Percentiles rank a stretch among this genome's conserved stretches.
Evolutionary conservation across 1,284 basidiomycete species (phyloP).

Genomic region (Pseudozyma tsukubaensis): DNA sequence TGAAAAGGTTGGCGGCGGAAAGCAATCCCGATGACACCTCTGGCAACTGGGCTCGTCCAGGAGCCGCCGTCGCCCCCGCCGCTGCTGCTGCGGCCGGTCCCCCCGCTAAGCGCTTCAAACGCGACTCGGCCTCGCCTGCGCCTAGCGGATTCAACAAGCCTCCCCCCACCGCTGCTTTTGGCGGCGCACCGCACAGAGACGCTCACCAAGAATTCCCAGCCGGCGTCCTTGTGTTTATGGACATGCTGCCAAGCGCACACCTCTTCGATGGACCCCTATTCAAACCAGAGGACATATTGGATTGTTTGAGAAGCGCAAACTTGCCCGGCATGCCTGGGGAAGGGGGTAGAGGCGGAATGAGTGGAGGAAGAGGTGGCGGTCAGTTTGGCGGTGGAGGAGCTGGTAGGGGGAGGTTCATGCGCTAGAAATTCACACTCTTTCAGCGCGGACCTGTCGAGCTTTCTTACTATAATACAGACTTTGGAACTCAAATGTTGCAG

Average conservation of each 20-base stretch:
- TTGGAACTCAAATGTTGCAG: too few relatives aligned
- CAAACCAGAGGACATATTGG: constrained; percentile 55
- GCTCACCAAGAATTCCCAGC: constrained; percentile 48
- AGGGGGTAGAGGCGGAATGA: background rate
- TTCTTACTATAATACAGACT: background rate
- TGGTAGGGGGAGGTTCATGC: constrained; percentile 24
- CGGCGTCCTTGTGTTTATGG: constrained; percentile 53
- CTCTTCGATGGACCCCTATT: constrained; percentile 55
- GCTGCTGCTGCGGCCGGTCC: constrained; percentile 66
- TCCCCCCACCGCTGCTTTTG: background rate
- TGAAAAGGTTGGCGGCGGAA: constrained; percentile 43
- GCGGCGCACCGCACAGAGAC: too few relatives aligned
- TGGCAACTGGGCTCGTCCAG: constrained; percentile 40
- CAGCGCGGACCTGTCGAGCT: too few relatives aligned
- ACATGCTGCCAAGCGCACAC: constrained; percentile 47
- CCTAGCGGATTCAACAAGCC: constrained; percentile 13
- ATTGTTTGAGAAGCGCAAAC: constrained; percentile 51
- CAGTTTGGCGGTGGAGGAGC: constrained; percentile 7
- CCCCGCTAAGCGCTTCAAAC: constrained; percentile 58
- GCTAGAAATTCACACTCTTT: background rate
- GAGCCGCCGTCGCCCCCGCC: constrained; percentile 59
- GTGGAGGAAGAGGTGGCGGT: background rate
- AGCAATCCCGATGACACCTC: constrained; percentile 68
- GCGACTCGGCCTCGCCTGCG: constrained; percentile 71
- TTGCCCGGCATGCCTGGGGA: too few relatives aligned